Evolutionary conservation across 2,329 filamentous ascomycete species (phyloP), one percentile per base, ranked within the genome.

Genomic region (Colletotrichum phormii): DNA sequence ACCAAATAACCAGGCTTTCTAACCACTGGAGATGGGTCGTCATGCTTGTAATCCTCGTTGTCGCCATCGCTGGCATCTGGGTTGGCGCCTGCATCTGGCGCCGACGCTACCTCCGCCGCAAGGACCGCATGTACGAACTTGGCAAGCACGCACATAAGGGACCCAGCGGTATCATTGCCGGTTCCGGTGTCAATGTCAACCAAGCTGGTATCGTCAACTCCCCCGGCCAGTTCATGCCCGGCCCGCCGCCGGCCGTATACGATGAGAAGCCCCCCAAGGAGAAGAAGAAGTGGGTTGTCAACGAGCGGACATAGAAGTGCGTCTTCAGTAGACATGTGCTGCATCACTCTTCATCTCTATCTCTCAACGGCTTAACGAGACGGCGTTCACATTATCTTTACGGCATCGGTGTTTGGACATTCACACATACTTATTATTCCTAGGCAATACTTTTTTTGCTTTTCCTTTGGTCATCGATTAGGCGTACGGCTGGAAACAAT

Each of bases 1-100:
- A 71, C 63, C n/a, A 12, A 3, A 0, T 8, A 8, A 4, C 26
- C 6, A 94, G 93, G 93, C 83, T 94, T 62, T 86, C 88, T 8
- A 87, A 85, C 33, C 94, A 96, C 81, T 94, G 90, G 85, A 88
- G 91, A 84, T 97, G 94, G 94, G 89, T 97, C 58, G 87, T 96
- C 74, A 94, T 97, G 88, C 86, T 97, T 65, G 91, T 95, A 75
- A 85, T 96, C 74, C 87, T 97, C 33, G 87, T 92, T 55, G 85
- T 96, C 72, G 92, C 86, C 65, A 93, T 97, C 74, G 83, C 87
- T 15, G 86, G 86, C 70, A 89, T 94, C 77, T 93, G 92, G 86
- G 83, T 92, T 51, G 86, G 89, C 22, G 92, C 92, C 51, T 90
- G 91, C 78, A 89, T 93, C 81, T 90, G 94, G 83, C 93, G 94